Evolutionary conservation across 1,284 basidiomycete genomes (phyloP).

Genomic region (Agroathelia rolfsii): DNA sequence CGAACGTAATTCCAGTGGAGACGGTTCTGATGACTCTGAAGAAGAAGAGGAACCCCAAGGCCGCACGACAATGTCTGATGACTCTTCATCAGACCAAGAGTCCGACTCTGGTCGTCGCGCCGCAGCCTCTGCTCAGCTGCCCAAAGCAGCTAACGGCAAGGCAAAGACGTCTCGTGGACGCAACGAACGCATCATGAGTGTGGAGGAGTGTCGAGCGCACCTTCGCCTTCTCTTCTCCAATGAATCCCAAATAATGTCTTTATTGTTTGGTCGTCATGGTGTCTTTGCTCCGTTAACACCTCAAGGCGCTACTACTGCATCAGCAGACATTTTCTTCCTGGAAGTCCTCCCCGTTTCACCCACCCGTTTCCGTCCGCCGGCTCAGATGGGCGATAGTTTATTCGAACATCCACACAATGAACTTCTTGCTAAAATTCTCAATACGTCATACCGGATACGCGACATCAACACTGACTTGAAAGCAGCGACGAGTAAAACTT

Average conservation of each 20-base stretch:
- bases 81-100: conserved; percentile 31
- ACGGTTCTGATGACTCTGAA: conserved; percentile 27
- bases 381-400: conserved; percentile 84
- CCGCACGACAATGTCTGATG: conserved; percentile 17
- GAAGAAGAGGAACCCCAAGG: conserved; percentile 32
- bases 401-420: conserved; percentile 98
- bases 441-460: conserved; percentile 73
- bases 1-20: conserved; percentile 5
- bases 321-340: conserved; percentile 96
- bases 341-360: conserved; percentile 89
- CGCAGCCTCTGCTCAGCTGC: conserved; percentile 25
- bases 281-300: conserved; percentile 57
- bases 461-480: conserved; percentile 68
- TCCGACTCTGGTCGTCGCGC: conserved; percentile 17
- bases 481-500: conserved; percentile 49
- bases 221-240: conserved; percentile 83
- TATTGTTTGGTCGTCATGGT: conserved; percentile 92
- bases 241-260: conserved; percentile 72
- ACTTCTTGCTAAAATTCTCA: conserved; percentile 78
- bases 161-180: conserved; percentile 69
- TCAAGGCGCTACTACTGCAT: conserved; percentile 53
- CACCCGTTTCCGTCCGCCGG: conserved; percentile 91
- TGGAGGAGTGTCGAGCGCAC: conserved; percentile 91
- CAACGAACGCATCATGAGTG: conserved; percentile 82
- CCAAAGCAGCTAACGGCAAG: conserved; percentile 69